phyloP scores from a whole-genome alignment of 1,284 basidiomycete species.

The Leccinum subatratum region DNA sequence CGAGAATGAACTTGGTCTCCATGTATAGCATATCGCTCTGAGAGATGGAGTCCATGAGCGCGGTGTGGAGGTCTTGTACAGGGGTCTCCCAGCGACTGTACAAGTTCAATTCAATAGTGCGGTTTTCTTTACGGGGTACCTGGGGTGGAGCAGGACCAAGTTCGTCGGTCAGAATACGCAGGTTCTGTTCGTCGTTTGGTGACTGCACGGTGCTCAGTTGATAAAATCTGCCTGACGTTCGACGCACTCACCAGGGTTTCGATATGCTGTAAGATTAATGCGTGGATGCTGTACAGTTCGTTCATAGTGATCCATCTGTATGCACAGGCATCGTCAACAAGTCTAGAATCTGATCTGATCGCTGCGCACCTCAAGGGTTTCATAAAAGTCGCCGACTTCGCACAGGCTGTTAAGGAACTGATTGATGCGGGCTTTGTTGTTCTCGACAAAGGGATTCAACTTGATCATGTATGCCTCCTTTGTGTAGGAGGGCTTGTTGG shows the following conservation, averaged over 20 bases:
- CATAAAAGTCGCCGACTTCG: slow-evolving; percentile 99
- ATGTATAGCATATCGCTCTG: slow-evolving; percentile 99
- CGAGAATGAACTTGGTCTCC: slow-evolving; percentile 99
- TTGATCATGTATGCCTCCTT: slow-evolving; percentile 99
- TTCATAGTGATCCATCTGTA: slow-evolving; percentile 97
- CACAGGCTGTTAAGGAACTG: slow-evolving; percentile 94
- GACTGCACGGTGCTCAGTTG: slow-evolving; percentile 50
- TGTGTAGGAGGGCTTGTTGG: slow-evolving; percentile 96
- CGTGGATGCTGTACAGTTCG: slow-evolving; percentile 97
- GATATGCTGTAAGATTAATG: slow-evolving; percentile 90
- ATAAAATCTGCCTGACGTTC: neutral
- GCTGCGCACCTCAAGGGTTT: slow-evolving; percentile 83
- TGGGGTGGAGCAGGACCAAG: slow-evolving; percentile 88
- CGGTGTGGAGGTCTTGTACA: slow-evolving; percentile 93
- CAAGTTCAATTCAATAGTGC: slow-evolving; percentile 85
- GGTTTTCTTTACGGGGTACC: slow-evolving; percentile 96
- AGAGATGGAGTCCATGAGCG: slow-evolving; percentile 96
- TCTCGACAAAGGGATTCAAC: slow-evolving; percentile 96
- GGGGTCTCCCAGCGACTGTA: slow-evolving; percentile 99
- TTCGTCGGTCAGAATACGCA: slow-evolving; percentile 94
- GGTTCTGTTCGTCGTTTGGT: slow-evolving; percentile 94
- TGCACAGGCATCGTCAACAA: neutral
- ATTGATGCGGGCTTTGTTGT: slow-evolving; percentile 96
- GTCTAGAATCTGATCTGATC: neutral
- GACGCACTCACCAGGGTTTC: slow-evolving; percentile 75